A percentile compares a stretch with the other conserved stretches of the same genome.
phyloP scores from a whole-genome alignment of 1,284 basidiomycete species.

The Fomitopsis palustris region DNA sequence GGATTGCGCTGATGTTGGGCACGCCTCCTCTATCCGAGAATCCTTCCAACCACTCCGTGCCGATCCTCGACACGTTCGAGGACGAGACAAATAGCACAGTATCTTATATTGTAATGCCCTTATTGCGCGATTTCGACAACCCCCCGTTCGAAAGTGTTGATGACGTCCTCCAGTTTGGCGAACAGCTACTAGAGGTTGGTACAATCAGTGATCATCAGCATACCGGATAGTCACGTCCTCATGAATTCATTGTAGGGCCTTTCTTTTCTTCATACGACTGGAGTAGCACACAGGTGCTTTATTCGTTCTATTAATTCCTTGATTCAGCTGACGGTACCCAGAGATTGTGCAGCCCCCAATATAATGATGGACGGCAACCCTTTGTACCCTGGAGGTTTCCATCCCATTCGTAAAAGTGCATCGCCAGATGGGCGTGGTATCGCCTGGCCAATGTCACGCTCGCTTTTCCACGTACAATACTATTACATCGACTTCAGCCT shows the following conservation, averaged over 20 bases:
- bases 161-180: slow-evolving; percentile 24
- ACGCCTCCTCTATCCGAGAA: slow-evolving; percentile 18
- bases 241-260: slow-evolving; percentile 17
- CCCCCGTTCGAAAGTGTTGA: slow-evolving; percentile 20
- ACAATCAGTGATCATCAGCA: too few species aligned
- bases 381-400: slow-evolving; percentile 24
- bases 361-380: slow-evolving; percentile 28
- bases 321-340: not conserved
- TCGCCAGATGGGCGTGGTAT: slow-evolving; percentile 10
- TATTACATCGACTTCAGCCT: slow-evolving; percentile 26
- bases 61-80: slow-evolving; percentile 13
- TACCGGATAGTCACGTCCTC: not conserved
- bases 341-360: slow-evolving; percentile 24
- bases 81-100: slow-evolving; percentile 13
- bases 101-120: slow-evolving; percentile 23
- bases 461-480: slow-evolving; percentile 13
- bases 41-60: slow-evolving; percentile 18
- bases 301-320: not conserved
- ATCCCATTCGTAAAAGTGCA: slow-evolving; percentile 11
- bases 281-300: slow-evolving; percentile 24
- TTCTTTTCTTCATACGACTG: slow-evolving; percentile 22
- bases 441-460: slow-evolving; percentile 4
- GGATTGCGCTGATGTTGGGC: slow-evolving; percentile 11
- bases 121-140: slow-evolving; percentile 19
- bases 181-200: slow-evolving; percentile 25